Base-by-base conservation (phyloP, 2,329 filamentous ascomycete genomes). In the Fusarium domesticum region DNA sequence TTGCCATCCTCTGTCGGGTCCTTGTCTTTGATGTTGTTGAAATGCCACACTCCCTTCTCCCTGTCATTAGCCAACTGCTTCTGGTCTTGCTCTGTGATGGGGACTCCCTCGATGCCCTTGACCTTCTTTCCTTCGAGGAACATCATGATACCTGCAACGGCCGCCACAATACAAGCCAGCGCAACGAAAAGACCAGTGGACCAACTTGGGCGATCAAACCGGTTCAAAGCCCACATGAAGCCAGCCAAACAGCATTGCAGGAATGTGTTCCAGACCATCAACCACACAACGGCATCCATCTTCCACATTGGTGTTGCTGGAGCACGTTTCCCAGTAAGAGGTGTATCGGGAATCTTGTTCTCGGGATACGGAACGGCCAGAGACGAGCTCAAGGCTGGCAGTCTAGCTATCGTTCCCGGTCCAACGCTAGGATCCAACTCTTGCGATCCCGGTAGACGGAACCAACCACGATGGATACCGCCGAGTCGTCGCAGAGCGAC, bases 181-280 rank as follows among this genome's bases (percentile, higher is more conserved):
- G 79, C 85, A 15, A 95, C 85, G 60, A 93, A 89, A 0, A 90
- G 67, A 1, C 88, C 89, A 0, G 87, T 91, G 10, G 83, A 78
- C 88, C 88, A 95, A 17, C 79, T 78, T 0, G 89, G 88, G n/a
- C 89, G 74, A 17, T 85, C 69, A 58, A 83, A 84, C 17, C 87
- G 73, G 60, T 88, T 86, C 66, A 87, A 73, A 2, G 80, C 83
- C 87, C 87, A 95, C 89, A 95, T 95, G 68, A 89, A 86, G 3
- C 78, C 84, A 7, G 82, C 85, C 2, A 95, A 74, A 15, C 81
- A 75, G 31, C 76, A 76, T 64, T 95, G 90, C 35, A 93, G 75
- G 42, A 91, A 76, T 0, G 89, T 93, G 60, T 95, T 95, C 70
- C 73, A 75, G 3, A 89, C 76, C 68, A 89, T 90, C 56, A 84